Evolutionary conservation across 1,284 basidiomycete species (phyloP).

Genomic region (Boletellus dicymbophilus): DNA sequence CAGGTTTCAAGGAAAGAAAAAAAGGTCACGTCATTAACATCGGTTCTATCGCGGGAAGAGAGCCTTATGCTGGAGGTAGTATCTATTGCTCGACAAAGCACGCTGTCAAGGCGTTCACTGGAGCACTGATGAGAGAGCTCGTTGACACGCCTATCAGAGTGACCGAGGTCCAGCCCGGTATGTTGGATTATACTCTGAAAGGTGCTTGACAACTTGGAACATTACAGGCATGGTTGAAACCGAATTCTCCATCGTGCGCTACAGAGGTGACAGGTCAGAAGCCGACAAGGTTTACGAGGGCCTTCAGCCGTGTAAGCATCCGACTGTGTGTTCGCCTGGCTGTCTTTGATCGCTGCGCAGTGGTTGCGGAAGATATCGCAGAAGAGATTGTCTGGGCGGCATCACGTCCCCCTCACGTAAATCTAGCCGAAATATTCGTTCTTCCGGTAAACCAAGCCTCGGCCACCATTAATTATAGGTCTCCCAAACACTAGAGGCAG

Average conservation of each 20-base stretch:
- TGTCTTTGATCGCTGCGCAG: constrained; percentile 37
- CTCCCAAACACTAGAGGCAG: constrained; percentile 11
- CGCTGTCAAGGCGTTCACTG: constrained; percentile 89
- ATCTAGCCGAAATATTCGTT: constrained; percentile 79
- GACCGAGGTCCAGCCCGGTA: constrained; percentile 89
- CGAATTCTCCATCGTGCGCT: constrained; percentile 89
- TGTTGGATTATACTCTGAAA: constrained; percentile 11
- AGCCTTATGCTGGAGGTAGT: constrained; percentile 88
- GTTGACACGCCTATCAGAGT: constrained; percentile 93
- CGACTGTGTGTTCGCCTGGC: too few relatives aligned
- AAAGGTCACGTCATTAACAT: constrained; percentile 95
- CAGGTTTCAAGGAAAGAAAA: constrained; percentile 89
- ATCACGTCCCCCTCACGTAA: constrained; percentile 83
- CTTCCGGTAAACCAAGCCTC: constrained; percentile 84
- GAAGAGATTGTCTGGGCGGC: constrained; percentile 99
- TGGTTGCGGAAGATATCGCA: constrained; percentile 84
- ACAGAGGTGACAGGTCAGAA: constrained; percentile 77
- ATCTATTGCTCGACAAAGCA: constrained; percentile 86
- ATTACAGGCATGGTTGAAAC: constrained; percentile 84
- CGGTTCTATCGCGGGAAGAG: constrained; percentile 90
- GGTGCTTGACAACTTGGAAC: neutral
- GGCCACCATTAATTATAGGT: constrained; percentile 45
- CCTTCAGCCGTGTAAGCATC: constrained; percentile 68
- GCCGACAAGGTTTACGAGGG: constrained; percentile 93
- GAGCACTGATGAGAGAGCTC: constrained; percentile 80